phyloP scores from a whole-genome alignment of 164 flowering plant genomes.

The Liquidambar formosana region DNA sequence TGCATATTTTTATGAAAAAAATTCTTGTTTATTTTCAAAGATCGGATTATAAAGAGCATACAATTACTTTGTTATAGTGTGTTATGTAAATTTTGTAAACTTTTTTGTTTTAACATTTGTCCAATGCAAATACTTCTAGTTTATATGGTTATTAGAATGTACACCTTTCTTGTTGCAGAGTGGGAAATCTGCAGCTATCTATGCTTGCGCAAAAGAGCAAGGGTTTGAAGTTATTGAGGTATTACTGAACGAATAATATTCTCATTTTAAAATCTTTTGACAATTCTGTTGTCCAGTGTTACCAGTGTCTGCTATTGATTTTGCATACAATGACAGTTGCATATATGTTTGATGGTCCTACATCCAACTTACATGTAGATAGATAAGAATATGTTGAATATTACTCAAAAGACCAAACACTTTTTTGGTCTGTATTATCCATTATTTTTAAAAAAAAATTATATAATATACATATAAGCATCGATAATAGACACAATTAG shows the following conservation, averaged over 20 bases:
- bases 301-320: background rate
- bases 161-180: slow-evolving; percentile 56
- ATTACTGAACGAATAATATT: background rate
- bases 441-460: too few species aligned
- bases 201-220: slow-evolving; percentile 95
- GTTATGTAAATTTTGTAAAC: background rate
- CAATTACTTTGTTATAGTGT: background rate
- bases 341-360: background rate
- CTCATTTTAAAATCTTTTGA: background rate
- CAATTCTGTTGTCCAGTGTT: background rate
- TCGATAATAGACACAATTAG: too few species aligned
- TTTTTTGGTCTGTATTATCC: too few species aligned
- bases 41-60: too few species aligned
- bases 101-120: too few species aligned
- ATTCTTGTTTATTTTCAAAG: too few species aligned
- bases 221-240: slow-evolving; percentile 96
- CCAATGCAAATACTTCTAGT: background rate
- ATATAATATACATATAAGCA: too few species aligned
- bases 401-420: too few species aligned
- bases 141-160: background rate
- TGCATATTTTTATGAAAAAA: background rate
- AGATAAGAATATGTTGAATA: too few species aligned
- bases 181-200: slow-evolving; percentile 96
- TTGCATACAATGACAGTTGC: background rate
- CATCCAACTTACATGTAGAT: background rate